These are phyloP conservation scores for Chlorencoelia australis DNA, from an alignment of 2,329 filamentous ascomycete species.

Conservation along the genomic window DNA sequence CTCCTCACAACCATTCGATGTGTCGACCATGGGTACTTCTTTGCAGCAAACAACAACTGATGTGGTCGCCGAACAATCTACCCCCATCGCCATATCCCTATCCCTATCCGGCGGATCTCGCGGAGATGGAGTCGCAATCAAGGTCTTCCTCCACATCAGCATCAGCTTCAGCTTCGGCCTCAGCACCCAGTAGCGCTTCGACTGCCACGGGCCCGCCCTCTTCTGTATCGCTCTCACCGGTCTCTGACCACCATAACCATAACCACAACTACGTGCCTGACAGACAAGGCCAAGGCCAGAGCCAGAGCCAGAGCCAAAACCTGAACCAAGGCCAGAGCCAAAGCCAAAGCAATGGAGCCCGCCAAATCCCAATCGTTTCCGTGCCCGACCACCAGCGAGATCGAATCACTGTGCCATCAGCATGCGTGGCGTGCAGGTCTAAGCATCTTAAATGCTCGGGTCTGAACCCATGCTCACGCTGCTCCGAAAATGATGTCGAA, in stretches of 20 bases:
- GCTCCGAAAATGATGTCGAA: constrained; percentile 44
- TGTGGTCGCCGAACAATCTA: no score
- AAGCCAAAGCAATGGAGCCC: no score
- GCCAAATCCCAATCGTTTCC: no score
- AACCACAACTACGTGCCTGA: no score
- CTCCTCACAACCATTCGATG: no score
- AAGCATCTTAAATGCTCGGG: constrained; percentile 72
- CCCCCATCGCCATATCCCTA: no score
- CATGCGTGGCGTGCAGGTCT: constrained; percentile 23
- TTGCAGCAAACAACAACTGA: no score
- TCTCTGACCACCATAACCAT: constrained; percentile 2
- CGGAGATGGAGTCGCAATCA: no score
- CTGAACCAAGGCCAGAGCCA: no score
- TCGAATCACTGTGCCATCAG: constrained; percentile 19
- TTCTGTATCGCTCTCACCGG: constrained; percentile 4
- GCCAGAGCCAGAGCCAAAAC: no score
- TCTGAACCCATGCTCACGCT: constrained; percentile 58
- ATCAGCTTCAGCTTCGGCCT: constrained; percentile 1
- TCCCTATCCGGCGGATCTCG: no score
- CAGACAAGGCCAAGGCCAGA: constrained; percentile 10
- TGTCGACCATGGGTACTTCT: no score
- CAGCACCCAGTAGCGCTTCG: constrained; percentile 1
- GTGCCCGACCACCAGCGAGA: constrained; percentile 12
- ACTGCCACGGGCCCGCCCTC: not conserved
- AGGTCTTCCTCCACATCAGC: not conserved